Conservation (phyloP, 495 filamentous ascomycete genomes). For the Neurospora pannonica region DNA sequence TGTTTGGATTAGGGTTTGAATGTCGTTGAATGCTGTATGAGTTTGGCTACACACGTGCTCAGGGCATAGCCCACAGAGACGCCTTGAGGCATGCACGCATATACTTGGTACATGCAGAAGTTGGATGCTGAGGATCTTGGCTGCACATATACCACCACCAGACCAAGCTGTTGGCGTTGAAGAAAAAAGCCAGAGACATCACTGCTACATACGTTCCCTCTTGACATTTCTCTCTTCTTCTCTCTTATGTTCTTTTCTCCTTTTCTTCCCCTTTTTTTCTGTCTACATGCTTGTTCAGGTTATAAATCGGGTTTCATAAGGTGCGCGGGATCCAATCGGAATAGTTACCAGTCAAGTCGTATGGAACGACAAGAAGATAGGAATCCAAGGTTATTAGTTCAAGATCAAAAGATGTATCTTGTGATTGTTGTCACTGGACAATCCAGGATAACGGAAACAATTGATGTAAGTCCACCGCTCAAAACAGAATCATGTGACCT, state of each 20-base stretch:
- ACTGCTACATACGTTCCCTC: background rate
- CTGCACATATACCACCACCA: background rate
- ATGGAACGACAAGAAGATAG: background rate
- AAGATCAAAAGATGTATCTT: too few species aligned
- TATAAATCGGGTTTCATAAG: background rate
- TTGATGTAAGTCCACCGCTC: too few species aligned
- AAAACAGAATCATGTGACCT: too few species aligned
- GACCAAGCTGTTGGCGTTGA: background rate
- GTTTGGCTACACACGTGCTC: background rate
- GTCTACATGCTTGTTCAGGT: background rate
- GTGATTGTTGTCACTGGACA: too few species aligned
- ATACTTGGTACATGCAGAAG: background rate
- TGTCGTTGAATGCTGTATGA: background rate
- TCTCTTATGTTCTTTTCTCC: background rate
- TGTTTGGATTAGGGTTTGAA: background rate
- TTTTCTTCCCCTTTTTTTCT: background rate
- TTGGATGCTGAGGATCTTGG: background rate
- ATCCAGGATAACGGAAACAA: too few species aligned
- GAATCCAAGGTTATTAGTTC: background rate
- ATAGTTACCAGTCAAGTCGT: background rate
- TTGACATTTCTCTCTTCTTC: background rate
- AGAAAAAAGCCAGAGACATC: background rate
- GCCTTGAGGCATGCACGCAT: background rate
- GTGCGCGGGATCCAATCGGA: background rate
- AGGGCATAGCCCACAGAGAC: background rate